Evolutionary conservation across 441 rosid species (phyloP), one percentile per base, ranked within the genome.

Genomic region (Adansonia rubrostipa): DNA sequence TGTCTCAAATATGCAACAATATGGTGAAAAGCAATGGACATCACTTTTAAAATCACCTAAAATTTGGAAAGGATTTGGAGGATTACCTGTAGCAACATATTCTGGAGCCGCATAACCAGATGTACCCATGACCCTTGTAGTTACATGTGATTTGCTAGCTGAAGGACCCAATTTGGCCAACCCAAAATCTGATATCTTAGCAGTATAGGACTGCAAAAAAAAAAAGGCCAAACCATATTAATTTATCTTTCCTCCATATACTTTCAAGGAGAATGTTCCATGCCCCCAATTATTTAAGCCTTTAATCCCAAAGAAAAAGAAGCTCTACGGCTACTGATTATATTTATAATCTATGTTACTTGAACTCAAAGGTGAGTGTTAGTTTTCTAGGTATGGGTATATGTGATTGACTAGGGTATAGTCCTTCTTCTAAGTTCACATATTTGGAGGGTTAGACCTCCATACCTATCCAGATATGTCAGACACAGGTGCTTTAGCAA

Each of bases 71-170:
- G 50, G 68, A 0, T 61, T 17, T 3, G 13, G 81, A 36, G 11
- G 65, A 42, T 51, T 78, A 94, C 98, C 96, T 80, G 98, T 94
- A 20, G 94, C 92, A 40, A 94, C 90, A 84, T 94, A 94, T 77
- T 94, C 98, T 0, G 97, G 98, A 73, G 97, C 96, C 33, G 96
- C 96, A 48, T 94, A 94, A 75, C 98, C 98, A 11, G 81, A 79
- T 13, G 97, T 94, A 20, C 97, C 98, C 91, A 92, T 91, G 50
- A 94, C 88, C 20, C 95, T 81, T 42, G 98, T 94, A 48, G 96
- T 90, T 45, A 94, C 89, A 33, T 94, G 97, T 68, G 97, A 94
- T 54, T 88, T 92, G 86, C 98, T 92, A 0, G 88, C 92, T 0
- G 98, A 92, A 84, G 95, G 98, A 63, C 98, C 97, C 60, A 90